These are phyloP conservation scores for Spergularia azorica DNA, from an alignment of 179 eudicot species.

Conservation along the genomic window DNA sequence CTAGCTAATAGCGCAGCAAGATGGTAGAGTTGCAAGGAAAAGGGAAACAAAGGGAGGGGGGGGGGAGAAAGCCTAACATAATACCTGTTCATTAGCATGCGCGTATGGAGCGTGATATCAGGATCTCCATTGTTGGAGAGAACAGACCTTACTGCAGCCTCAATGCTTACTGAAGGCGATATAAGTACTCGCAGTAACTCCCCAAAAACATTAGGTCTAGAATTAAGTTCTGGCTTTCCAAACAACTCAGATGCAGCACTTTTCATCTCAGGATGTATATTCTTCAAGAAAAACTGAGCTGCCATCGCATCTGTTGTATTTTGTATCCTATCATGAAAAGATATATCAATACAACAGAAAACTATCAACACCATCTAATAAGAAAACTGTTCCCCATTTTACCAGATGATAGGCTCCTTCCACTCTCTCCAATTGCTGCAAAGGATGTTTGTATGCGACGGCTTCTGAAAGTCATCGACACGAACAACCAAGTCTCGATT, in stretches of 20 bases:
- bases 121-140: constrained; percentile 62
- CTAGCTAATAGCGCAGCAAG: too few species aligned
- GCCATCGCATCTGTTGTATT: constrained; percentile 97
- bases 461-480: constrained; percentile 90
- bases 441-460: constrained; percentile 64
- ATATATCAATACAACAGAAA: background rate
- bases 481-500: constrained; percentile 74
- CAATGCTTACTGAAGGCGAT: constrained; percentile 72
- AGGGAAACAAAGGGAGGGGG: too few species aligned
- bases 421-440: constrained; percentile 91
- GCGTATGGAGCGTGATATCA: constrained; percentile 81
- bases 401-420: constrained; percentile 95
- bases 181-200: constrained; percentile 83
- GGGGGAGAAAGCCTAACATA: background rate
- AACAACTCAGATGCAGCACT: constrained; percentile 65
- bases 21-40: background rate
- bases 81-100: constrained; percentile 94
- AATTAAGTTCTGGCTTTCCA: constrained; percentile 65
- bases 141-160: constrained; percentile 76
- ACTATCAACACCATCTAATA: background rate
- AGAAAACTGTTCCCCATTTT: constrained; percentile 21
- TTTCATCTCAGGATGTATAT: constrained; percentile 65
- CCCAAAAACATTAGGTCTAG: constrained; percentile 86
- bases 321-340: constrained; percentile 60
- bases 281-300: constrained; percentile 89